Evolutionary conservation across 331 rosid genomes (phyloP).

Genomic region (Quercus lobata): DNA sequence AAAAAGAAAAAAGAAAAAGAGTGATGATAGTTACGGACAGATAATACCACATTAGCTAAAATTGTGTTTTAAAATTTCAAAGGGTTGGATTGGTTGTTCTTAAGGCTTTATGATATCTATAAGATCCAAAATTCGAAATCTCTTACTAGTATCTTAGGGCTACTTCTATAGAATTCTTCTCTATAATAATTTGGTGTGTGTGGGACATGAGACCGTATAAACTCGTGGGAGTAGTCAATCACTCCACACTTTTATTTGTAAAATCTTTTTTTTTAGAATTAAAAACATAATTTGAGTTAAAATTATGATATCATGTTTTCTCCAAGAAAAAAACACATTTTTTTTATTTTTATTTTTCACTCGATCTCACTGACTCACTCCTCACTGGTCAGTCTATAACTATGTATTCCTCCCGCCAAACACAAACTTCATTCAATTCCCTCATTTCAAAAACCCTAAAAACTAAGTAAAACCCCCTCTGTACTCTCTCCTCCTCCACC

Average conservation of each 20-base stretch:
- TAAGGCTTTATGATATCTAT: accelerated
- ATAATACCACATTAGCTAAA: too few relatives aligned
- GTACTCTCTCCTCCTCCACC: neutral
- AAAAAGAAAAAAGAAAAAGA: accelerated
- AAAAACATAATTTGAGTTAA: too few relatives aligned
- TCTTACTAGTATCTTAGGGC: accelerated
- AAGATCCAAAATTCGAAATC: accelerated
- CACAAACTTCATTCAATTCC: neutral
- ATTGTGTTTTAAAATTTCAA: too few relatives aligned
- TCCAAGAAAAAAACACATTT: accelerated
- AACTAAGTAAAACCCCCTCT: neutral
- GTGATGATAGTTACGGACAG: too few relatives aligned
- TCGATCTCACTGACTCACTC: too few relatives aligned
- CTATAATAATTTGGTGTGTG: too few relatives aligned
- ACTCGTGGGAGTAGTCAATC: accelerated
- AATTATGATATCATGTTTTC: too few relatives aligned
- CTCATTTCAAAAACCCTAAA: neutral
- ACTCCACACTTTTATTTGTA: accelerated
- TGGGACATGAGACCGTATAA: accelerated
- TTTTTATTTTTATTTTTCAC: too few relatives aligned
- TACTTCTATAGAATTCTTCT: accelerated
- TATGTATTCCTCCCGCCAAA: conserved; percentile 1
- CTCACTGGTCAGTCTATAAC: neutral
- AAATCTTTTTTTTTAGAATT: too few relatives aligned
- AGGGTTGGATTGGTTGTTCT: too few relatives aligned